phyloP scores from a whole-genome alignment of 345 rosid species.

The Kandelia obovata region DNA sequence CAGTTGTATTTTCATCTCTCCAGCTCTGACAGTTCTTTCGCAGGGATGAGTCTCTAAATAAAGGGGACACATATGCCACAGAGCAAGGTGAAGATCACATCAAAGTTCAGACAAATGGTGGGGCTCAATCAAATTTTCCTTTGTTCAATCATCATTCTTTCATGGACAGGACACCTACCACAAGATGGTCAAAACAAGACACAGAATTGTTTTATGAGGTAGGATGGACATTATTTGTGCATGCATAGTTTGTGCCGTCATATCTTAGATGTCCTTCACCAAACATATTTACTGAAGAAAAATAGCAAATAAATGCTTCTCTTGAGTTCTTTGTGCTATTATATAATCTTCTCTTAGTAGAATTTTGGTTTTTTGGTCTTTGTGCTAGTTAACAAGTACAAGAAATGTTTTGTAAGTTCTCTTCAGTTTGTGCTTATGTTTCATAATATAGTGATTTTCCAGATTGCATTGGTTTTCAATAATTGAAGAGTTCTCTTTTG shows the following conservation, averaged over 20 bases:
- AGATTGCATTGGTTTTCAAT: too few relatives aligned
- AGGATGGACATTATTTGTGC: conserved; percentile 28
- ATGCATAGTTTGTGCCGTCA: not conserved
- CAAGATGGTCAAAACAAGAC: conserved; percentile 79
- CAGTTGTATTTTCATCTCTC: conserved; percentile 13
- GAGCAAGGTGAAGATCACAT: conserved; percentile 27
- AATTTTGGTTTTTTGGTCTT: too few relatives aligned
- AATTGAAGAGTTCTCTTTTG: not conserved
- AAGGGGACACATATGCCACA: conserved; percentile 32
- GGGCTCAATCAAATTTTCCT: conserved; percentile 18
- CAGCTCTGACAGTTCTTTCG: conserved; percentile 35
- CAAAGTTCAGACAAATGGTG: conserved; percentile 18
- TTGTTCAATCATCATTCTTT: conserved; percentile 62
- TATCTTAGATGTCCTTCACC: not conserved
- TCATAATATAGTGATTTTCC: not conserved
- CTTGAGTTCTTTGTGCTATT: too few relatives aligned
- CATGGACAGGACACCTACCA: conserved; percentile 56
- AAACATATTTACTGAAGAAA: not conserved
- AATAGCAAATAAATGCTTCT: too few relatives aligned
- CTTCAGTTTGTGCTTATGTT: too few relatives aligned
- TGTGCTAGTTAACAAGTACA: too few relatives aligned
- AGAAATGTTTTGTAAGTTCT: too few relatives aligned
- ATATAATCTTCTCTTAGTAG: too few relatives aligned
- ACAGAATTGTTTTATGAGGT: conserved; percentile 84
- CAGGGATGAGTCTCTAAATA: conserved; percentile 39